A percentile compares a stretch with the other conserved stretches of the same genome.
Evolutionary conservation across 2,329 filamentous ascomycete species (phyloP).

Genomic region (Ceratocystis eucalypticola): DNA sequence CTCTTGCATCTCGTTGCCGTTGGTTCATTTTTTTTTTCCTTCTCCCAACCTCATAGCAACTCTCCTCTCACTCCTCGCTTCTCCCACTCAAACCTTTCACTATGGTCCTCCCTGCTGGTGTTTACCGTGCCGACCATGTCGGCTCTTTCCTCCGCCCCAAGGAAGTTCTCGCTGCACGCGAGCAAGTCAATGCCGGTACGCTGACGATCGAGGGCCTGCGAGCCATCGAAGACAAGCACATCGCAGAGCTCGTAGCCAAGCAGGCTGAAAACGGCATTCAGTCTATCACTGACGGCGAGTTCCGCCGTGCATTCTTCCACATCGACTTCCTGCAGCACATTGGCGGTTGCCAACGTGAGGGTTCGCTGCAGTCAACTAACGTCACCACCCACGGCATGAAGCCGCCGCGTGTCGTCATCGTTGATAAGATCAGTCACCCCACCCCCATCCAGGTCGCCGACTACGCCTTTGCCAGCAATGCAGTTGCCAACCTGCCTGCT

Average conservation of each 20-base stretch:
- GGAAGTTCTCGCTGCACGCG: conserved; percentile 16
- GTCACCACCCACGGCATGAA: conserved; percentile 29
- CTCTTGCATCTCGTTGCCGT: no score
- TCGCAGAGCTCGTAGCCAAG: conserved; percentile 49
- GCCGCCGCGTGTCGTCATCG: conserved; percentile 23
- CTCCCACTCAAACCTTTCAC: neutral
- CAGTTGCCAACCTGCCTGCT: conserved; percentile 36
- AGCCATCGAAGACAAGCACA: conserved; percentile 40
- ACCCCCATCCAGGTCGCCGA: conserved; percentile 33
- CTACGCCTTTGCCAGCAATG: conserved; percentile 28
- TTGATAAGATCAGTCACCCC: conserved; percentile 32
- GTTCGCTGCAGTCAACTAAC: conserved; percentile 30
- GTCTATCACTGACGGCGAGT: conserved; percentile 57
- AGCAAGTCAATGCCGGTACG: conserved; percentile 16
- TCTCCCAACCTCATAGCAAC: neutral
- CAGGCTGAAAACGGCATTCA: conserved; percentile 51
- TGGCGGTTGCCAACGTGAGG: conserved; percentile 27
- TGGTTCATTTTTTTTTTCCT: neutral
- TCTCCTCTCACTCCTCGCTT: neutral
- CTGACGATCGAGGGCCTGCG: conserved; percentile 31
- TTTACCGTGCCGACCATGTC: conserved; percentile 19
- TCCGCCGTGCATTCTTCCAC: conserved; percentile 39
- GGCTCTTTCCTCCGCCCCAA: conserved; percentile 18
- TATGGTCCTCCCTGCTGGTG: conserved; percentile 16
- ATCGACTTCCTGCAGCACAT: conserved; percentile 37